phyloP scores from a whole-genome alignment of 805 yeast genomes.

The Yarrowia yakushimensis region DNA sequence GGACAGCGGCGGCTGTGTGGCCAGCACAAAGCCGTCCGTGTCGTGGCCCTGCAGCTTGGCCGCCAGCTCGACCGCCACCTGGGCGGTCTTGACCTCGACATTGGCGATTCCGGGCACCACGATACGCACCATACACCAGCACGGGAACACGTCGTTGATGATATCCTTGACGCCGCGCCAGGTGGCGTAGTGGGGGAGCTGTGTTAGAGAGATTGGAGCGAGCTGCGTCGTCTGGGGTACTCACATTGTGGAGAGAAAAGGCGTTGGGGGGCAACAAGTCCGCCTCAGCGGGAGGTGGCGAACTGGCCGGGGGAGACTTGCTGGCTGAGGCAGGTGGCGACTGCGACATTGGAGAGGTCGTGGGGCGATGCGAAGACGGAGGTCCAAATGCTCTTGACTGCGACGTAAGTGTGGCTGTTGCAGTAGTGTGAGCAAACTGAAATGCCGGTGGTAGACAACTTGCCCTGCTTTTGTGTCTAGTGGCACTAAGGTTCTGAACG shows the following conservation, averaged over 20 bases:
- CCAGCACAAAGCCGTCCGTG: conserved; percentile 8
- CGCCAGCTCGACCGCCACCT: conserved; percentile 12
- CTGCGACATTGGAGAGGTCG: conserved; percentile 9
- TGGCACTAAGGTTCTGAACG: conserved; percentile 14
- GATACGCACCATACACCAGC: conserved; percentile 23
- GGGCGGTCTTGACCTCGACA: conserved; percentile 13
- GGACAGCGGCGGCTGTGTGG: conserved; percentile 2
- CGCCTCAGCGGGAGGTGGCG: conserved; percentile 18
- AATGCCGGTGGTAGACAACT: conserved; percentile 8
- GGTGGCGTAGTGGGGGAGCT: conserved; percentile 12
- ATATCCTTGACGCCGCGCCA: conserved; percentile 22
- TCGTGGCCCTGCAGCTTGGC: conserved; percentile 6
- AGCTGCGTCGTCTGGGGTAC: background rate
- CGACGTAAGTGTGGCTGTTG: conserved; percentile 16
- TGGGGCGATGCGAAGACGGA: background rate
- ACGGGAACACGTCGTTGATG: conserved; percentile 17
- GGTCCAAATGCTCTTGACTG: background rate
- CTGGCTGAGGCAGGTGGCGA: conserved; percentile 1
- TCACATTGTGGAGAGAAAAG: conserved; percentile 19
- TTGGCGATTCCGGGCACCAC: conserved; percentile 24
- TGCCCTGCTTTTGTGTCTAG: conserved; percentile 22
- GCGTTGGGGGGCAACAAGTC: conserved; percentile 14
- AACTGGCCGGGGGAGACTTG: conserved; percentile 14
- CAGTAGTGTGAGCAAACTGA: conserved; percentile 17
- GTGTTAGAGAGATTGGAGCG: background rate